Evolutionary conservation across 1,139 yeast genomes (phyloP), one percentile per base, ranked within the genome.

Genomic region (Debaryomyces fabryi): DNA sequence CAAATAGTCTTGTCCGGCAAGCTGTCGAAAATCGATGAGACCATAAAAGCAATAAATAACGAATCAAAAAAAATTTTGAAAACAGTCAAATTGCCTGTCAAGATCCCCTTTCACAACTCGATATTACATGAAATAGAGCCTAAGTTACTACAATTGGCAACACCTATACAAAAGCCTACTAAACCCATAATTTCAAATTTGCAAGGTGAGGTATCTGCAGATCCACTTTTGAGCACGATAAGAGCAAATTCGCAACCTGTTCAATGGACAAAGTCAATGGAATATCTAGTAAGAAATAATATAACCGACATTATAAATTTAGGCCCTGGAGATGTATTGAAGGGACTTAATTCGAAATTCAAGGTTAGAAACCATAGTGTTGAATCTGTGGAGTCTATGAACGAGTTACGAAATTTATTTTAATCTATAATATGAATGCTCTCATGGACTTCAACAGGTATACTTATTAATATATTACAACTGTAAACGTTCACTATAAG

Each of bases 91-190:
- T 60, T 82, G 42, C 76, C 80, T 0, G 86, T 81, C 2, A 63
- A 72, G 2, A 77, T 82, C 1, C 85, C 87, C 6, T 82, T 82
- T 60, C 87, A 82, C 58, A 76, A 73, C 43, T 53, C 62, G 1
- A 53, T 70, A 18, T 65, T 82, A 58, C 49, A 52, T 21, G 63
- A 67, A 0, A 77, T 82, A 1, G 76, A 72, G 47, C 54, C 58
- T 5, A 60, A 64, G 34, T 63, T 78, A 41, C 44, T 44, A 8
- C 30, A 57, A 21, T 59, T 54, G 42, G 51, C 51, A 21, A 47
- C 52, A 49, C 38, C 52, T 54, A 30, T 51, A 43, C 45, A 57
- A 48, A 39, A 52, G 45, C 43, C 49, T 36, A 29, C 64, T 60
- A 30, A 47, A 1, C 73, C 76, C 4, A 60, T 72, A 10, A 58